Percentiles rank a stretch among this genome's conserved stretches.
Conservation (phyloP, 192 early-diverging fungal species). For the Geranomyces variabilis region DNA sequence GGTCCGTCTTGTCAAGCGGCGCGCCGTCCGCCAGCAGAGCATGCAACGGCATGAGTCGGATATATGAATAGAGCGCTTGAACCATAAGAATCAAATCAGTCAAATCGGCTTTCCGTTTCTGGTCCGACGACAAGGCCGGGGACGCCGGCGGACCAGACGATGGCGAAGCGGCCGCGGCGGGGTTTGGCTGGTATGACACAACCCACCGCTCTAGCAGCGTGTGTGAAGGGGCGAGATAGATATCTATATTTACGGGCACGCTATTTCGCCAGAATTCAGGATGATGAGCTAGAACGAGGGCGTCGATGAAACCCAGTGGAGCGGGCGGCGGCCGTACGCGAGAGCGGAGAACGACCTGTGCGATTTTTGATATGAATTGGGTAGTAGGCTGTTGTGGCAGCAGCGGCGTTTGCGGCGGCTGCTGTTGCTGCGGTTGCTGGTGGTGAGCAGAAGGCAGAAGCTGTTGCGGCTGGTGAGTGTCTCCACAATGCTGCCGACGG, state of each 20-base stretch:
- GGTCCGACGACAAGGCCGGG: background rate
- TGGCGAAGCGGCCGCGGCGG: background rate
- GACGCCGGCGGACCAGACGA: background rate
- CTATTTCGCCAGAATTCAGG: conserved; percentile 47
- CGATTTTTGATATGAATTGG: conserved; percentile 48
- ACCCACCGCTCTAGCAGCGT: conserved; percentile 56
- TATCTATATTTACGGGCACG: conserved; percentile 52
- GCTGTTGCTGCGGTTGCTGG: background rate
- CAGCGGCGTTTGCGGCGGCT: background rate
- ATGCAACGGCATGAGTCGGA: conserved; percentile 53
- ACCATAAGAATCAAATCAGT: conserved; percentile 52
- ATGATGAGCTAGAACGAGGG: conserved; percentile 14
- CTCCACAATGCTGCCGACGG: too few species aligned
- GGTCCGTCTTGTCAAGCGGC: conserved; percentile 3
- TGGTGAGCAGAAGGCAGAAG: too few species aligned
- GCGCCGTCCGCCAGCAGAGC: conserved; percentile 32
- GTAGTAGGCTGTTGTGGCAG: conserved; percentile 11
- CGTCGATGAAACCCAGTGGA: background rate
- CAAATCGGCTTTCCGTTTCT: conserved; percentile 26
- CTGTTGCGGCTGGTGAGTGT: too few species aligned
- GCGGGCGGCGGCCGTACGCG: conserved; percentile 21
- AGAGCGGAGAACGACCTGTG: conserved; percentile 38
- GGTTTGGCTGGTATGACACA: conserved; percentile 40
- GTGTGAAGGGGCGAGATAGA: conserved; percentile 23
- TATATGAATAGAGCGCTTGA: conserved; percentile 58